Evolutionary conservation across 305 asterid species (phyloP).

Genomic region (Lippia alba): DNA sequence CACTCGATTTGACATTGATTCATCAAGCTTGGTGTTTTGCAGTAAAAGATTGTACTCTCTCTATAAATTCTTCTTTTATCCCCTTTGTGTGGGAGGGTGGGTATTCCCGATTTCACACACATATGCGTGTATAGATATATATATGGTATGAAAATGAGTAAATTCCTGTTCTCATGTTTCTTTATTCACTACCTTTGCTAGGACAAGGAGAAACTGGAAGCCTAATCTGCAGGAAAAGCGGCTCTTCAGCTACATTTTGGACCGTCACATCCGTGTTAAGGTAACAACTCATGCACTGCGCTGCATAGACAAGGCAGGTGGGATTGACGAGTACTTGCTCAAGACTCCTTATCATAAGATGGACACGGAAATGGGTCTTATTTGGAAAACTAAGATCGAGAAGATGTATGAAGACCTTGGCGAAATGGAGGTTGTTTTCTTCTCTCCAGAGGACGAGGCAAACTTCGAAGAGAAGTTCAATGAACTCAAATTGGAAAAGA

Average conservation of each 20-base stretch:
- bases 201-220: conserved; percentile 89
- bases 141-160: not conserved
- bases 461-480: conserved; percentile 64
- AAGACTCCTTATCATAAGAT: conserved; percentile 94
- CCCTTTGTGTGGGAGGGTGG: no score
- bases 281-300: conserved; percentile 94
- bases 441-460: conserved; percentile 81
- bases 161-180: conserved; percentile 34
- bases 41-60: not conserved
- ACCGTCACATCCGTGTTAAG: conserved; percentile 82
- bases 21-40: conserved; percentile 1
- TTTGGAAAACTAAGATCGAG: conserved; percentile 89
- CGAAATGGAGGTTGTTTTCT: conserved; percentile 86
- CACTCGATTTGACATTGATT: conserved; percentile 21
- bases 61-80: not conserved
- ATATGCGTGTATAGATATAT: not conserved
- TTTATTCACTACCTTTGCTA: conserved; percentile 41
- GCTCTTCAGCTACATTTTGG: conserved; percentile 89
- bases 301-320: conserved; percentile 98
- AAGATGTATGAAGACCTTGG: conserved; percentile 94
- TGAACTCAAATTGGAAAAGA: conserved; percentile 61
- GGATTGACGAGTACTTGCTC: conserved; percentile 90
- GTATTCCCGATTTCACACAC: no score
- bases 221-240: conserved; percentile 93
- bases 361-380: conserved; percentile 90